Percentiles rank a stretch among this genome's conserved stretches.
Conservation (phyloP, 2,329 filamentous ascomycete genomes). For the Emericellopsis cladophorae region DNA sequence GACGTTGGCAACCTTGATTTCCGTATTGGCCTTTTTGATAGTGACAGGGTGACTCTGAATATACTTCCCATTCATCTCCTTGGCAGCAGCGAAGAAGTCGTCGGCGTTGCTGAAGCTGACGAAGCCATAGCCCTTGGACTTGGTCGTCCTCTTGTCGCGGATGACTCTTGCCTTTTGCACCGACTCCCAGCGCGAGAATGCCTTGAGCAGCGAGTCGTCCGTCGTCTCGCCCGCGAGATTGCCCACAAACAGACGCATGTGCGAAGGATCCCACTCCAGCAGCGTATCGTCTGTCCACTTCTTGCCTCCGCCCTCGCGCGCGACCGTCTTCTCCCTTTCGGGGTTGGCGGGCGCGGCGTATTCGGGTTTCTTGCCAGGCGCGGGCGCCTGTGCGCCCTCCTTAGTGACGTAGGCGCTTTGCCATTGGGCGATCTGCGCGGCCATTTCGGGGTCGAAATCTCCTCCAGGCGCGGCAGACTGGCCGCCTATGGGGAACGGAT, state of each 20-base stretch:
- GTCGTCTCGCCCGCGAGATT: constrained; percentile 96
- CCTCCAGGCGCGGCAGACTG: constrained; percentile 7
- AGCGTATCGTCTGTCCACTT: constrained; percentile 82
- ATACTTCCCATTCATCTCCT: constrained; percentile 98
- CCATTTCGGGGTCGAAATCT: constrained; percentile 64
- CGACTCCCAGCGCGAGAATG: constrained; percentile 77
- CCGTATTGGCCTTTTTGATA: constrained; percentile 78
- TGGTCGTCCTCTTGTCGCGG: constrained; percentile 88
- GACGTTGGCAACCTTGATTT: constrained; percentile 67
- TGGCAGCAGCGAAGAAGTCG: constrained; percentile 90
- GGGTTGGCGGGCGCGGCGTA: constrained; percentile 26
- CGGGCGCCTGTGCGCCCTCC: constrained; percentile 27
- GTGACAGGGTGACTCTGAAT: constrained; percentile 93
- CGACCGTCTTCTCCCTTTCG: constrained; percentile 72
- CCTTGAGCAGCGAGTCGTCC: constrained; percentile 88
- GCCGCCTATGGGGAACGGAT: constrained; percentile 63
- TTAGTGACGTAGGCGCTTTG: constrained; percentile 73
- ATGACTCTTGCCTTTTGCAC: constrained; percentile 89
- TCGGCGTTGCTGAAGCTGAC: constrained; percentile 92
- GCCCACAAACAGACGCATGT: constrained; percentile 90
- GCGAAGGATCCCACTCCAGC: constrained; percentile 89
- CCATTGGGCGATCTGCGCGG: constrained; percentile 89
- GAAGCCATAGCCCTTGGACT: constrained; percentile 93
- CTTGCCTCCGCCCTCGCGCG: constrained; percentile 80
- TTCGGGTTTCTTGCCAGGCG: constrained; percentile 14